Percentiles rank a stretch among this genome's conserved stretches.
These are phyloP conservation scores for Nothophaeocryptopus gaeumannii DNA, from an alignment of 2,329 filamentous ascomycete genomes.

Conservation along the genomic window DNA sequence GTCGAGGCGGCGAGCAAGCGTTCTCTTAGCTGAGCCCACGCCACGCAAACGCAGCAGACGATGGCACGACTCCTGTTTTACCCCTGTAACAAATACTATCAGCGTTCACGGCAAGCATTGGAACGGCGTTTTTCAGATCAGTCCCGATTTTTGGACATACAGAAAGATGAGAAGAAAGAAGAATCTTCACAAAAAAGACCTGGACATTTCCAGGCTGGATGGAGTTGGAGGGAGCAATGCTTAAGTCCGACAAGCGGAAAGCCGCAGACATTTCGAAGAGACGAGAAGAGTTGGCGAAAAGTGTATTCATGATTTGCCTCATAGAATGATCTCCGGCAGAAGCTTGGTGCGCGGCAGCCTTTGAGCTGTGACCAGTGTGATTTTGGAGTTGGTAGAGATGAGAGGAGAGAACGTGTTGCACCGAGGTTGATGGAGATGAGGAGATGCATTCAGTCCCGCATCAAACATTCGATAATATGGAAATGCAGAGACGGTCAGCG, in stretches of 20 bases:
- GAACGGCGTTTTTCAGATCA: conserved; percentile 15
- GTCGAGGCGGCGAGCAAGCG: conserved; percentile 15
- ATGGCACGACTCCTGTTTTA: conserved; percentile 7
- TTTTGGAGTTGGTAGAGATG: not conserved
- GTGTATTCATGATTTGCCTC: not conserved
- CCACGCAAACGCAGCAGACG: not conserved
- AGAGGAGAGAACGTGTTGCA: not conserved
- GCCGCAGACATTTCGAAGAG: not conserved
- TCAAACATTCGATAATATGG: conserved; percentile 1
- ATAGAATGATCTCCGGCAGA: conserved; percentile 3
- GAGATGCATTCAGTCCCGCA: not conserved
- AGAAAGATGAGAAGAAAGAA: conserved; percentile 16
- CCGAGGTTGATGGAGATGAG: too few relatives aligned
- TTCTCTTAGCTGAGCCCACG: conserved; percentile 39
- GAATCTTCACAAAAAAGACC: conserved; percentile 1
- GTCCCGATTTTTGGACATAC: conserved; percentile 21
- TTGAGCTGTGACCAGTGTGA: not conserved
- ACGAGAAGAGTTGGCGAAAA: not conserved
- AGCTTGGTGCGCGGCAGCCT: not conserved
- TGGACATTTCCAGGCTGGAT: not conserved
- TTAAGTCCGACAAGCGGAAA: not conserved
- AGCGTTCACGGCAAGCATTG: conserved; percentile 22
- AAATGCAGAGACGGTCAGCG: not conserved
- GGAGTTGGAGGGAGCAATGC: not conserved
- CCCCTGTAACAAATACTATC: conserved; percentile 21